A percentile compares a stretch with the other conserved stretches of the same genome.
Conservation (phyloP, 2,329 filamentous ascomycete genomes). For the Cordyceps fumosorosea region DNA sequence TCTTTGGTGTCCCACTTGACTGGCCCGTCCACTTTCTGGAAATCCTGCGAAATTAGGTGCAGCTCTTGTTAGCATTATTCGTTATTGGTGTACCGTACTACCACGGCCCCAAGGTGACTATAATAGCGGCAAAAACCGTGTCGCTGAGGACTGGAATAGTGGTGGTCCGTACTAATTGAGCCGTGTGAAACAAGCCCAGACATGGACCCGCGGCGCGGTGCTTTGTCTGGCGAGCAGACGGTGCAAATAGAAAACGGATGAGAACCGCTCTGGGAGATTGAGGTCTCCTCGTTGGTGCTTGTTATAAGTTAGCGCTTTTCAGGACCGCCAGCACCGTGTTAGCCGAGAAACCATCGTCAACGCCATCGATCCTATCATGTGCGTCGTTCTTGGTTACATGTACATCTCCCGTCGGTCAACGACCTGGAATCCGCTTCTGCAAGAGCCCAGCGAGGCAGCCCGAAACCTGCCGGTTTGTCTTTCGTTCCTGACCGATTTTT, state of each 20-base stretch:
- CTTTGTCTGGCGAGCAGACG: not conserved
- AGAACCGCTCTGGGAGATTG: not conserved
- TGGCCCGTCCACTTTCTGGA: not conserved
- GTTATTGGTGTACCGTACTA: not conserved
- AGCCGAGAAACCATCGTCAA: not conserved
- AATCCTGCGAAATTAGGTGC: constrained; percentile 7
- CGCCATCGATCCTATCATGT: not conserved
- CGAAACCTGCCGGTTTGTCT: not conserved
- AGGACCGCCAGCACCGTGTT: not conserved
- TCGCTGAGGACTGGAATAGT: not conserved
- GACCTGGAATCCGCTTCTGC: not conserved
- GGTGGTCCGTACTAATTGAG: not conserved
- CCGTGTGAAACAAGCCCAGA: constrained; percentile 4
- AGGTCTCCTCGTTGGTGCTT: not conserved
- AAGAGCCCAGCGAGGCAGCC: not conserved
- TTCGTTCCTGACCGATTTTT: constrained; percentile 5
- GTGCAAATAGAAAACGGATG: not conserved
- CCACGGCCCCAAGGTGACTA: not conserved
- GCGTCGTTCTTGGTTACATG: not conserved
- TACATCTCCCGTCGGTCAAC: no score
- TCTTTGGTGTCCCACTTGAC: not conserved
- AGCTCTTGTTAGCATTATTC: not conserved
- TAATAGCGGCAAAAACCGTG: constrained; percentile 3
- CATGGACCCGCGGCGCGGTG: not conserved
- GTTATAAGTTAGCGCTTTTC: not conserved